These are phyloP conservation scores for Brassica nigra DNA, from an alignment of 345 rosid genomes.

Conservation along the genomic window DNA sequence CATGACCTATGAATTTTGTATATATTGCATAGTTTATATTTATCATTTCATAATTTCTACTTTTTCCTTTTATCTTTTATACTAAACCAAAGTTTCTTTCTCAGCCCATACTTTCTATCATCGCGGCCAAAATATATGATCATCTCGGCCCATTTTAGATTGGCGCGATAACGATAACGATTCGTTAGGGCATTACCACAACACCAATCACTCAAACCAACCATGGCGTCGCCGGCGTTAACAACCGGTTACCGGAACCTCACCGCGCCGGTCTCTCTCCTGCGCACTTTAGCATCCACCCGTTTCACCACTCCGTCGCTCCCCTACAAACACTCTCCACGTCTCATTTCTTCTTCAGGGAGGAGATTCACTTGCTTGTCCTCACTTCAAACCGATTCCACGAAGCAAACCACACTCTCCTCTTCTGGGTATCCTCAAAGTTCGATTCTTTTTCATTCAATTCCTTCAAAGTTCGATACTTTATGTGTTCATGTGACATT, in stretches of 20 bases:
- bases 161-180: slow-evolving; percentile 39
- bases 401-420: slow-evolving; percentile 29
- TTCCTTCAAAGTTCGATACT: neutral
- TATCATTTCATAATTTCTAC: neutral
- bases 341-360: slow-evolving; percentile 33
- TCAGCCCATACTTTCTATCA: neutral
- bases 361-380: slow-evolving; percentile 44
- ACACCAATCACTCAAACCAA: slow-evolving; percentile 7
- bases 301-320: slow-evolving; percentile 14
- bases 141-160: neutral
- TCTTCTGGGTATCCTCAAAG: slow-evolving; percentile 49
- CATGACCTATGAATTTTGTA: too few species aligned
- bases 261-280: slow-evolving; percentile 37
- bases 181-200: slow-evolving; percentile 17
- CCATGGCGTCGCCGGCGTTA: slow-evolving; percentile 53
- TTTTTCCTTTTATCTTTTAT: neutral
- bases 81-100: neutral
- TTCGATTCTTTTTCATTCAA: slow-evolving; percentile 8
- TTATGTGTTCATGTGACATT: neutral
- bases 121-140: slow-evolving; percentile 10
- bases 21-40: too few species aligned
- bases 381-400: slow-evolving; percentile 40
- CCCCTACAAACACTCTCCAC: slow-evolving; percentile 20
- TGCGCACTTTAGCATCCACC: slow-evolving; percentile 49
- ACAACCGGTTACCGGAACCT: slow-evolving; percentile 49